Evolutionary conservation across 352 stramenopile genomes (phyloP).

Genomic region (Phytophthora fragariae): DNA sequence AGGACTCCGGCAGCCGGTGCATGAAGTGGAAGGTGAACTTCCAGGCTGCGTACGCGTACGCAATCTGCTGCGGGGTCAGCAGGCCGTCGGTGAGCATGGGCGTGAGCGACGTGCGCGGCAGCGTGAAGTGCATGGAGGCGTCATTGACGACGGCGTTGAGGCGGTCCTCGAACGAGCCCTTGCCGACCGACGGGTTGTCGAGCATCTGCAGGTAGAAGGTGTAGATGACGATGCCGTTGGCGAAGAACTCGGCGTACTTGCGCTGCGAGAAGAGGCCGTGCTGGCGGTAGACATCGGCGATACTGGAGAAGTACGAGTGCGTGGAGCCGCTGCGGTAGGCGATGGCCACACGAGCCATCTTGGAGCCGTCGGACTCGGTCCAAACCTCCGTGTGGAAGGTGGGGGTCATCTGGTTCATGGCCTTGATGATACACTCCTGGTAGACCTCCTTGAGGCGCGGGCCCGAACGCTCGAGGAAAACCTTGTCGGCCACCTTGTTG

Average conservation of each 20-base stretch:
- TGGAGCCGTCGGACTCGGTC: slow-evolving; percentile 72
- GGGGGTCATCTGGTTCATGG: slow-evolving; percentile 79
- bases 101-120: slow-evolving; percentile 84
- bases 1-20: slow-evolving; percentile 83
- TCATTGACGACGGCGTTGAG: slow-evolving; percentile 73
- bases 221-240: slow-evolving; percentile 87
- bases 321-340: slow-evolving; percentile 80
- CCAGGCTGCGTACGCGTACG: slow-evolving; percentile 87
- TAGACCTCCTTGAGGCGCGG: slow-evolving; percentile 77
- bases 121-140: slow-evolving; percentile 85
- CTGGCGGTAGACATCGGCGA: slow-evolving; percentile 87
- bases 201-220: slow-evolving; percentile 86
- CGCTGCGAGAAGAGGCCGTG: slow-evolving; percentile 84
- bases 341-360: slow-evolving; percentile 84
- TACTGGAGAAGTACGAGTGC: slow-evolving; percentile 89
- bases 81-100: slow-evolving; percentile 83
- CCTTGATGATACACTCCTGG: slow-evolving; percentile 79
- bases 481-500: slow-evolving; percentile 78
- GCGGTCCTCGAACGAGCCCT: slow-evolving; percentile 71
- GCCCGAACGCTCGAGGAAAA: slow-evolving; percentile 76
- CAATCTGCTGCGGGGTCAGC: slow-evolving; percentile 80
- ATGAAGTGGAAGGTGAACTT: slow-evolving; percentile 92
- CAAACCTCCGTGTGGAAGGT: slow-evolving; percentile 85
- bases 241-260: slow-evolving; percentile 90
- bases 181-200: slow-evolving; percentile 56